phyloP scores from a whole-genome alignment of 371 early-diverging fungal species.

The Catenaria anguillulae region DNA sequence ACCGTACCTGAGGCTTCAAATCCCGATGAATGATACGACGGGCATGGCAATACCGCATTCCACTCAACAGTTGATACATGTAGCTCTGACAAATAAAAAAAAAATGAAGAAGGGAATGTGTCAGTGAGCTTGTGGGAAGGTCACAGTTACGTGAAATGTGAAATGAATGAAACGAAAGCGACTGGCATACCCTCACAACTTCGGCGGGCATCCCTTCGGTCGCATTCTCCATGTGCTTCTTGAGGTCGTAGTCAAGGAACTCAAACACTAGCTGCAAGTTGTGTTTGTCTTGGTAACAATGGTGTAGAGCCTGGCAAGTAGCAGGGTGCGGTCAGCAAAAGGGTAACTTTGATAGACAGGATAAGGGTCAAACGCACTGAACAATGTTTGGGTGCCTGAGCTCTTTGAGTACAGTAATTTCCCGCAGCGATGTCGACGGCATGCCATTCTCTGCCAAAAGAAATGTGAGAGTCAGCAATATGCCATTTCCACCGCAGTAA shows the following conservation, averaged over 20 bases:
- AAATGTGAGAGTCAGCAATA: too few species aligned
- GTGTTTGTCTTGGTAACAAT: conserved; percentile 75
- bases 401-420: conserved; percentile 94
- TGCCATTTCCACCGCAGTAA: too few species aligned
- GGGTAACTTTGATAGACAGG: too few species aligned
- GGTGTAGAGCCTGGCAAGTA: conserved; percentile 41
- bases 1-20: conserved; percentile 62
- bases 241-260: conserved; percentile 89
- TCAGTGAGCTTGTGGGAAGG: too few species aligned
- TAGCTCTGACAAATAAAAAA: conserved; percentile 76
- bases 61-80: conserved; percentile 69
- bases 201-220: conserved; percentile 37
- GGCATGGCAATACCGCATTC: conserved; percentile 71
- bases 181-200: conserved; percentile 51
- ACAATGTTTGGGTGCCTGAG: conserved; percentile 85
- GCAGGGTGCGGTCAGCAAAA: too few species aligned
- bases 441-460: conserved; percentile 67
- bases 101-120: too few species aligned
- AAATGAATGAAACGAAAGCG: too few species aligned
- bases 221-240: conserved; percentile 73
- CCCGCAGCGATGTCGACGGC: conserved; percentile 87
- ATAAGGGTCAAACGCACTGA: conserved; percentile 10
- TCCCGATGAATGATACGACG: conserved; percentile 83
- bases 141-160: too few species aligned
- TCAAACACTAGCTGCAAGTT: conserved; percentile 96